phyloP scores from a whole-genome alignment of 371 early-diverging fungal genomes.

The Phascolomyces articulosus region DNA sequence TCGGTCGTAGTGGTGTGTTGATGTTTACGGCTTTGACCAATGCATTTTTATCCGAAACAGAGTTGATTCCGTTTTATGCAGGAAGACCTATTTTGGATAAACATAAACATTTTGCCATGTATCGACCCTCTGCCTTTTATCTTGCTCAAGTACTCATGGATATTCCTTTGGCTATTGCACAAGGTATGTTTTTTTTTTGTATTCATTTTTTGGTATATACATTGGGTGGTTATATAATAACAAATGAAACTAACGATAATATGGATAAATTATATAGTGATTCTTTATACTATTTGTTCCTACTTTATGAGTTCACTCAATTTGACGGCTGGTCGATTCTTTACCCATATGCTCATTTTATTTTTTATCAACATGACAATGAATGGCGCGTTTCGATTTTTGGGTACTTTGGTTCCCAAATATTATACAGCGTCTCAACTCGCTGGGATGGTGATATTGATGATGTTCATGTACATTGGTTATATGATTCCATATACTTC shows the following conservation, averaged over 20 bases:
- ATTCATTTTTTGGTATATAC: too few species aligned
- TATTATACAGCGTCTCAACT: constrained; percentile 49
- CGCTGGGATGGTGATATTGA: constrained; percentile 49
- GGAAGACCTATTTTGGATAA: constrained; percentile 66
- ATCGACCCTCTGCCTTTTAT: constrained; percentile 65
- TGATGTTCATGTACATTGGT: constrained; percentile 56
- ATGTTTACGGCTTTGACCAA: constrained; percentile 61
- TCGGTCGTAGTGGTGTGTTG: constrained; percentile 66
- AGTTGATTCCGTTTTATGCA: constrained; percentile 49
- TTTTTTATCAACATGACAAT: constrained; percentile 40
- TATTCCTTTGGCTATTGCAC: constrained; percentile 33
- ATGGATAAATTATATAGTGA: constrained; percentile 14
- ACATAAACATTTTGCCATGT: too few species aligned
- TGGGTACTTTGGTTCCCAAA: constrained; percentile 47
- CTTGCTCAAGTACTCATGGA: constrained; percentile 60
- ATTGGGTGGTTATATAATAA: too few species aligned
- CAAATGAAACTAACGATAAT: too few species aligned
- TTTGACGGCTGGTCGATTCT: constrained; percentile 43
- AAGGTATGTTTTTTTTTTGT: too few species aligned
- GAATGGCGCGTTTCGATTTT: constrained; percentile 49
- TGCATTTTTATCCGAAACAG: constrained; percentile 52
- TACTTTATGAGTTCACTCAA: constrained; percentile 58
- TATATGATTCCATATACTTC: constrained; percentile 32
- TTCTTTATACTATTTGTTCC: constrained; percentile 18
- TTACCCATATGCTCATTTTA: constrained; percentile 43